Base-by-base conservation (phyloP, 805 yeast species). In the Candida parachauliodes region DNA sequence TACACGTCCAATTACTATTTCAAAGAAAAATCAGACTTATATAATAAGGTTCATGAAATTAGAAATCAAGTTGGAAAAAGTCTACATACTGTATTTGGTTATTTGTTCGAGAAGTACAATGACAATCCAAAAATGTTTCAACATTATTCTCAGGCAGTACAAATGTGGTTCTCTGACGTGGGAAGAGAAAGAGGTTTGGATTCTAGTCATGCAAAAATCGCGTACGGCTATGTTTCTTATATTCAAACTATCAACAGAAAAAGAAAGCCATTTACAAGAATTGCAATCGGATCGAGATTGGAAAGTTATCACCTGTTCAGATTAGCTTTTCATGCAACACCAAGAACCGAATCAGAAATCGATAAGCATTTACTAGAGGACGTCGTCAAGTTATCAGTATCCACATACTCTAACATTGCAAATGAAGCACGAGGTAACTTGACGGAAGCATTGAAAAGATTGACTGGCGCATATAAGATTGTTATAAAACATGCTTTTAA, bases 101-200 rank as follows among this genome's bases (percentile, higher is more conserved):
- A 70, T 45, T 57, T 88, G 40, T 49, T 59, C 5, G 55, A 65
- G 1, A 60, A 74, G 34, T 72, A 72, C 30, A 79, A 74, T 28
- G 88, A 85, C 42, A 82, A 86, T 43, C 74, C 83, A 6, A 74
- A 76, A 9, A 54, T 83, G 5, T 73, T 81, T 52, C 77, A 77
- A 43, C 75, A 78, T 32, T 68, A 82, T 23, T 59, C 88, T 22
- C 76, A 77, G 50, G 79, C 82, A 3, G 54, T 83, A 30, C 78
- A 82, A 44, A 76, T 82, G 5, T 93, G 94, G 87, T 81, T 83
- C 48, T 69, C 83, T 18, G 93, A 88, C 52, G 82, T 83, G 18
- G 95, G 95, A 2, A 72, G 76, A 39, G 94, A 86, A 47, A 64
- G 83, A 9, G 58, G 81, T 1, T 71, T 80, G 34, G 79, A 72